Evolutionary conservation across 1,139 yeast genomes (phyloP).

Genomic region (Geotrichum bryndzae): DNA sequence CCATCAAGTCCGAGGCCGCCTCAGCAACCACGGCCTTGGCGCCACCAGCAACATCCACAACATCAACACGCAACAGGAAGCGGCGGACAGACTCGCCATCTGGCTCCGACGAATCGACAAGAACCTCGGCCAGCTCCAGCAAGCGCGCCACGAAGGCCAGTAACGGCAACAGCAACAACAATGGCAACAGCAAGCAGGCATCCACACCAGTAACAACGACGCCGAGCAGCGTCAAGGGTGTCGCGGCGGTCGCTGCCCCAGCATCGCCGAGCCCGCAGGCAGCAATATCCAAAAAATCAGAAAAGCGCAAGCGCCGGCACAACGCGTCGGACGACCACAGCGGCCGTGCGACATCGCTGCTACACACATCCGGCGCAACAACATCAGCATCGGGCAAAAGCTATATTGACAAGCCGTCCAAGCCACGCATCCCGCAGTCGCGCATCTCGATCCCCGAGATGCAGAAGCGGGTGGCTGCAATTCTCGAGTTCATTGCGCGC

Average conservation of each 20-base stretch:
- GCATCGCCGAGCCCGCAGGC: constrained; percentile 7
- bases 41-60: background rate
- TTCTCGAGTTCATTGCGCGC: constrained; percentile 80
- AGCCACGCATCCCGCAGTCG: constrained; percentile 75
- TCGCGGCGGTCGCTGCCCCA: background rate
- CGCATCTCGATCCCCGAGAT: constrained; percentile 71
- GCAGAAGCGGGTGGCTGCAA: constrained; percentile 82
- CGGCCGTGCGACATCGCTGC: constrained; percentile 5
- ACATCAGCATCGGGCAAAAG: constrained; percentile 25
- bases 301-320: constrained; percentile 12
- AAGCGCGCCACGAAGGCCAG: constrained; percentile 4
- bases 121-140: background rate
- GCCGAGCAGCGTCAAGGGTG: background rate
- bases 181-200: background rate
- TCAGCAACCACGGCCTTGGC: background rate
- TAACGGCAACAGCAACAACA: constrained; percentile 17
- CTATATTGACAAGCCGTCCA: constrained; percentile 58
- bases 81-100: constrained; percentile 3
- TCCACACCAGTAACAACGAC: background rate
- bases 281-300: constrained; percentile 11
- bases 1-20: background rate
- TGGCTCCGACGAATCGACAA: constrained; percentile 9
- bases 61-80: constrained; percentile 5
- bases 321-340: background rate
- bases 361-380: constrained; percentile 4